Evolutionary conservation across 768 basidiomycete genomes (phyloP), one percentile per base, ranked within the genome.

Genomic region (Paxillus rubicundulus): DNA sequence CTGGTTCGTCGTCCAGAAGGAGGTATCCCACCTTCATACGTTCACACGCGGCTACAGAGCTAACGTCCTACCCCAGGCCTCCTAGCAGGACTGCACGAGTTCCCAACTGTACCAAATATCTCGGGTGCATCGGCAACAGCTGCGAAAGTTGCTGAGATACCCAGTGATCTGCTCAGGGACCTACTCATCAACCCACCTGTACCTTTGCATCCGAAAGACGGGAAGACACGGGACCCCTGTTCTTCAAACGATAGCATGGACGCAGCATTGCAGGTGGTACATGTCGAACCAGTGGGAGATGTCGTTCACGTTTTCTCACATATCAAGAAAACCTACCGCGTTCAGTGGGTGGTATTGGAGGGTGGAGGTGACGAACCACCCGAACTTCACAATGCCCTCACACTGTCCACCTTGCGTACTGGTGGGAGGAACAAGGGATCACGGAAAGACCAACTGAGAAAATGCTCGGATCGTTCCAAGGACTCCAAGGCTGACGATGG

Each of bases 291-390:
- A 17, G 82, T 74, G 18, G 85, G 86, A 10, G 79, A 86, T 53
- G 82, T 95, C 34, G 52, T 85, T 3, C 93, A 96, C 62, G 73
- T 92, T 43, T 97, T 97, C 70, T 92, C 90, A 9, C 94, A 98
- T 65, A 89, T 95, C 64, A 83, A 76, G 61, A 92, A 94, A 74
- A 93, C 89, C 12, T 95, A 89, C 64, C 79, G 84, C 52, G 77
- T 82, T 16, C 82, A 85, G 57, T 89, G 87, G 86, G 81, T 87
- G 33, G 55, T 86, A 24, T 56, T 90, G 38, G 76, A 81, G 59
- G 85, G 86, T 20, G 83, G 82, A 14, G 62, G 66, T 17, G 57
- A 64, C 12, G 73, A 70, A n/a, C 86, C 84, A 34, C 73, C 75
- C 14, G 47, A 51, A 41, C 37, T 62, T 45, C 66, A 39, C 44